These are phyloP conservation scores for Pichia sp. DNA, from an alignment of 1,139 yeast genomes.

Conservation along the genomic window DNA sequence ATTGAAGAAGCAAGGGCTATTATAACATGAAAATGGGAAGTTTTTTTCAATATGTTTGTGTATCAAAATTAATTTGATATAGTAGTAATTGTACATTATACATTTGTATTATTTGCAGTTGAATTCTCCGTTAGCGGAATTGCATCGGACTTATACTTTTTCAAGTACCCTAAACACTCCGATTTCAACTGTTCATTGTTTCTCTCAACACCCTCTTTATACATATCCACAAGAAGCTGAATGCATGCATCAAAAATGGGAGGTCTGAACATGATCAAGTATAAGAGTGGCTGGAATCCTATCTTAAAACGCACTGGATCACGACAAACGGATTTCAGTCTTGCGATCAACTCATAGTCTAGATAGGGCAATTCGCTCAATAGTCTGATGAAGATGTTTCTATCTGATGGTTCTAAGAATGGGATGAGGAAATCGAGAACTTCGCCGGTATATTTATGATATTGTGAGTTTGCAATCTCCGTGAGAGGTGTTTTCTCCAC, in stretches of 20 bases:
- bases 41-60: neutral
- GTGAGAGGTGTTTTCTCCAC: slow-evolving; percentile 1
- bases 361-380: slow-evolving; percentile 82
- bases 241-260: slow-evolving; percentile 67
- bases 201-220: slow-evolving; percentile 35
- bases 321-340: slow-evolving; percentile 66
- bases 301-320: slow-evolving; percentile 80
- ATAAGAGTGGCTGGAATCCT: slow-evolving; percentile 77
- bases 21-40: no score
- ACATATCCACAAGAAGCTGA: slow-evolving; percentile 53
- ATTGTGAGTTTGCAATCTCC: slow-evolving; percentile 23
- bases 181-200: slow-evolving; percentile 46
- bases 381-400: slow-evolving; percentile 72
- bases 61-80: neutral
- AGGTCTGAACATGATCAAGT: slow-evolving; percentile 83
- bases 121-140: no score
- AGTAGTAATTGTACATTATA: neutral
- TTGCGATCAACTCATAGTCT: slow-evolving; percentile 49
- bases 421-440: slow-evolving; percentile 79
- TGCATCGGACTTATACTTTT: slow-evolving; percentile 32
- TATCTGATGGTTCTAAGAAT: slow-evolving; percentile 70
- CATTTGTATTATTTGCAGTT: neutral
- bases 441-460: slow-evolving; percentile 62
- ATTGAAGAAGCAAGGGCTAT: slow-evolving; percentile 69
- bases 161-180: slow-evolving; percentile 47